A percentile compares a stretch with the other conserved stretches of the same genome.
Evolutionary conservation across 345 rosid genomes (phyloP).

Genomic region (Euphorbia lathyris): DNA sequence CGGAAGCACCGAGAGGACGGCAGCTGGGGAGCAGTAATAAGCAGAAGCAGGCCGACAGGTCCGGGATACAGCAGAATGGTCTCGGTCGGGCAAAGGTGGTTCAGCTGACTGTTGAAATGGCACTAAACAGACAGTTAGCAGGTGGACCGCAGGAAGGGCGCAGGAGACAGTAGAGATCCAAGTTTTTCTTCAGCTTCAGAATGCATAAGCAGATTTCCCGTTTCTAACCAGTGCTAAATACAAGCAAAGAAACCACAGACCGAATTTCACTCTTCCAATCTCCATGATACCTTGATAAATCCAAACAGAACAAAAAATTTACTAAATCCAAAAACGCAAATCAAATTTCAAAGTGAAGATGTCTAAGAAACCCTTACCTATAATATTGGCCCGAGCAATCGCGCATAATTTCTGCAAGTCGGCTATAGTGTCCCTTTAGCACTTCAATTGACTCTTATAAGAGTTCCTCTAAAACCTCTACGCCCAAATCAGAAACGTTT

Average conservation of each 20-base stretch:
- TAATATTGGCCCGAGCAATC: constrained; percentile 77
- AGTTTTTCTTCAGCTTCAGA: constrained; percentile 69
- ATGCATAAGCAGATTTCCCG: constrained; percentile 72
- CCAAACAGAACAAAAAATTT: constrained; percentile 4
- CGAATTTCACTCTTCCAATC: constrained; percentile 97
- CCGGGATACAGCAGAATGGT: no score
- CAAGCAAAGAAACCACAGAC: constrained; percentile 74
- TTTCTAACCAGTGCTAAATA: constrained; percentile 90
- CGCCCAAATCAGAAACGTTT: no score
- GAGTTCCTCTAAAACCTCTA: no score
- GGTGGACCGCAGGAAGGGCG: no score
- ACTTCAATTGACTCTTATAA: no score
- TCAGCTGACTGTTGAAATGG: no score
- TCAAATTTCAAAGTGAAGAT: neutral
- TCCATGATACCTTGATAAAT: constrained; percentile 68
- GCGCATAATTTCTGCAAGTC: constrained; percentile 51
- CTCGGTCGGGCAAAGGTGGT: no score
- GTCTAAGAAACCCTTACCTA: constrained; percentile 35
- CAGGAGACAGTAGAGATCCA: no score
- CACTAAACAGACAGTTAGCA: no score
- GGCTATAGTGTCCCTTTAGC: constrained; percentile 54
- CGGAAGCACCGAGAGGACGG: no score
- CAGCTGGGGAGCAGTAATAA: no score
- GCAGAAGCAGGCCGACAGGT: no score
- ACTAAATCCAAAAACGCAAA: constrained; percentile 11